These are phyloP conservation scores for Pichia nanzhaoensis DNA, from an alignment of 805 yeast genomes.

Conservation along the genomic window DNA sequence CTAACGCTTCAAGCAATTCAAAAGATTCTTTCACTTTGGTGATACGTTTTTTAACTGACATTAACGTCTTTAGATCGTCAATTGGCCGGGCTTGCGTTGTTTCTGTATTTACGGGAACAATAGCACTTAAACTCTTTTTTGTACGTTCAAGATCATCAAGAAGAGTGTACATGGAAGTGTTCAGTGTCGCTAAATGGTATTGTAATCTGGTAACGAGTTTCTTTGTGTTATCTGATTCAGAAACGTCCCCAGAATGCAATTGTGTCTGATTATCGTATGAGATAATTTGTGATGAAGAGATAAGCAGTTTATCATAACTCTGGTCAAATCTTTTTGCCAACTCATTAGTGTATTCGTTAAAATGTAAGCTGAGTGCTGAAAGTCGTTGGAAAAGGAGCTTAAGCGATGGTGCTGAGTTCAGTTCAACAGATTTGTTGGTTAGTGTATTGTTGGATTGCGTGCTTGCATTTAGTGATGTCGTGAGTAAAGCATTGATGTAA, in stretches of 20 bases:
- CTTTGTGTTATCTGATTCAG: conserved; percentile 3
- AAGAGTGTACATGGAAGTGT: conserved; percentile 51
- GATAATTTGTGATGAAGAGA: conserved; percentile 35
- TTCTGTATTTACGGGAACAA: conserved; percentile 7
- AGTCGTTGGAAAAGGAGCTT: conserved; percentile 25
- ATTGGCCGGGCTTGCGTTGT: conserved; percentile 17
- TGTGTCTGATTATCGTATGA: conserved; percentile 4
- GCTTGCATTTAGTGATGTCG: conserved; percentile 16
- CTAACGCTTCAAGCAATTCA: conserved; percentile 37
- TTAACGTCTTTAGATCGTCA: conserved; percentile 37
- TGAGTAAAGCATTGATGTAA: conserved; percentile 56
- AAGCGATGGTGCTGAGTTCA: conserved; percentile 13
- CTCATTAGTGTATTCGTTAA: conserved; percentile 58
- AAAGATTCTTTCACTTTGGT: conserved; percentile 32
- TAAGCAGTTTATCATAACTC: conserved; percentile 42
- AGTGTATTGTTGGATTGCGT: conserved; percentile 7
- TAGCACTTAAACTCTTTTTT: conserved; percentile 20
- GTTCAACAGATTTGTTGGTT: conserved; percentile 24
- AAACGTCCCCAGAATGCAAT: neutral
- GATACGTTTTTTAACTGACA: conserved; percentile 40
- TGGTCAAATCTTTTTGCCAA: conserved; percentile 47
- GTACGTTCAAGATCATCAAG: conserved; percentile 39
- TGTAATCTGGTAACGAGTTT: conserved; percentile 49
- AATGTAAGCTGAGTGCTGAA: conserved; percentile 45
- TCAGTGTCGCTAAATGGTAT: conserved; percentile 56